Percentiles rank a stretch among this genome's conserved stretches.
Evolutionary conservation across 441 rosid genomes (phyloP).

Genomic region (Breynia disticha): DNA sequence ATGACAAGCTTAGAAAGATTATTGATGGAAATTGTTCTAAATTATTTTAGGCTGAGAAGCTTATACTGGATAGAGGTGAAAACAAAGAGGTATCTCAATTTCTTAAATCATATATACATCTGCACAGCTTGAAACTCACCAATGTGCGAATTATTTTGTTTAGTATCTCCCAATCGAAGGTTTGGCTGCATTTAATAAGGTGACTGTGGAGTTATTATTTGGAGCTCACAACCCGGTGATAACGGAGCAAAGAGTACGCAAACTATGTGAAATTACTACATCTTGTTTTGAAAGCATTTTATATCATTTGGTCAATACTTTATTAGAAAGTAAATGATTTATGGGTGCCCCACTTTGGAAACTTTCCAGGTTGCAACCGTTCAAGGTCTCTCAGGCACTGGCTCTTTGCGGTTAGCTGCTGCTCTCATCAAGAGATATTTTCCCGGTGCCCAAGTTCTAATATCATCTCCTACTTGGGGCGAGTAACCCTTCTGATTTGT

Average conservation of each 20-base stretch:
- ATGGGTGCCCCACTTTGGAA: neutral
- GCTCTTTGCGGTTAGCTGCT: constrained; percentile 85
- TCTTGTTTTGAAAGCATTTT: too few species aligned
- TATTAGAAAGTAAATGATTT: too few species aligned
- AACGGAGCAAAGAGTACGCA: constrained; percentile 59
- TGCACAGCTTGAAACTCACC: constrained; percentile 8
- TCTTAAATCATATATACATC: neutral
- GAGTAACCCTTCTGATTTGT: neutral
- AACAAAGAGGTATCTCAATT: constrained; percentile 70
- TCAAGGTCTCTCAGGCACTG: constrained; percentile 97
- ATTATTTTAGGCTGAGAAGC: constrained; percentile 68
- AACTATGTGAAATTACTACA: neutral
- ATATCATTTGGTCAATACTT: too few species aligned
- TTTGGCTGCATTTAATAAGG: constrained; percentile 81
- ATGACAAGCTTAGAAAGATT: neutral
- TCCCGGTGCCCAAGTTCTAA: constrained; percentile 76
- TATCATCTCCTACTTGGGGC: constrained; percentile 98
- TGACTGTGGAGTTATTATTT: constrained; percentile 77
- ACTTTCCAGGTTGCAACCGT: constrained; percentile 76
- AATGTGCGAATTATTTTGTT: constrained; percentile 14
- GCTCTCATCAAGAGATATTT: constrained; percentile 89
- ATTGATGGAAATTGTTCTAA: neutral
- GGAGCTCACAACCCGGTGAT: constrained; percentile 75
- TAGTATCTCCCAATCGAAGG: constrained; percentile 99
- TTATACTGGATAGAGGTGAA: constrained; percentile 84